phyloP scores from a whole-genome alignment of 2,329 filamentous ascomycete species.

The Alternaria solani region DNA sequence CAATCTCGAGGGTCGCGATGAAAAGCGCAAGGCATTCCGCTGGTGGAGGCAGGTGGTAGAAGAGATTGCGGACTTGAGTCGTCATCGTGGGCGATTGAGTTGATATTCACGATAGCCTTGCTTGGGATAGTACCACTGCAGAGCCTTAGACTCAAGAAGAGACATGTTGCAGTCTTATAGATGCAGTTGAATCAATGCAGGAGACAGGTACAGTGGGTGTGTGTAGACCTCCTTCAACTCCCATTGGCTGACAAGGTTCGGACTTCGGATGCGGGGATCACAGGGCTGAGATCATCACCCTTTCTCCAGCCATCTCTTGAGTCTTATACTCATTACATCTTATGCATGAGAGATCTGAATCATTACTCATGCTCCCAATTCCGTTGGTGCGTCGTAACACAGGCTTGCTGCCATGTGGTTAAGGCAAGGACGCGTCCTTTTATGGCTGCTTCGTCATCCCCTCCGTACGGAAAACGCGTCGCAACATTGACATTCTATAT shows the following conservation, averaged over 20 bases:
- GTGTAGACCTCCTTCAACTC: conserved; percentile 9
- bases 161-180: not conserved
- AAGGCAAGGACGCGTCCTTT: not conserved
- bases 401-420: no score
- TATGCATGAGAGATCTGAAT: not conserved
- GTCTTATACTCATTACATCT: not conserved
- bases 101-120: not conserved
- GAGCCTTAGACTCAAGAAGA: not conserved
- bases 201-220: not conserved
- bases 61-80: conserved; percentile 25
- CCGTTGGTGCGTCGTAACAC: no score
- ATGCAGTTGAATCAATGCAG: not conserved
- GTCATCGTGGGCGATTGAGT: conserved; percentile 21
- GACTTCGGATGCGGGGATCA: conserved; percentile 30
- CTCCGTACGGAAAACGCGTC: not conserved
- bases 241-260: conserved; percentile 20
- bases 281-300: conserved; percentile 2
- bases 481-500: not conserved
- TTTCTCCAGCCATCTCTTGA: not conserved
- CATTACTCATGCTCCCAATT: no score
- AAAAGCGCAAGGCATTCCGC: conserved; percentile 36
- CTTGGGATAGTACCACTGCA: not conserved
- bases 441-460: not conserved
- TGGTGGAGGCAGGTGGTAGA: conserved; percentile 30
- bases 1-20: conserved; percentile 32